Base-by-base conservation (phyloP, 2,329 filamentous ascomycete species). In the Botrytis elliptica region DNA sequence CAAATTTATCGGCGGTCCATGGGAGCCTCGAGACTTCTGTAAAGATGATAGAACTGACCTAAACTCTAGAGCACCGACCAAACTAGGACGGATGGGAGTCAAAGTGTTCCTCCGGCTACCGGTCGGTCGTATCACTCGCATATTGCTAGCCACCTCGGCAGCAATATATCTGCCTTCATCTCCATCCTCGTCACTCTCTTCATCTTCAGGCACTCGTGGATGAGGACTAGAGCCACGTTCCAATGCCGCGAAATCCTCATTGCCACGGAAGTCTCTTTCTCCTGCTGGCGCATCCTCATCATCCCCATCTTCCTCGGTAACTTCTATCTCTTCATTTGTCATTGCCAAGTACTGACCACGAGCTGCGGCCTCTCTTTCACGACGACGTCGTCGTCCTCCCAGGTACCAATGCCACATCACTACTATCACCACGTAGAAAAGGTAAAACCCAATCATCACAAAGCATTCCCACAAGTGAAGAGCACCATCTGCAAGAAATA, bases 31-130 rank as follows among this genome's bases (percentile, higher is more conserved):
- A 73, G 94, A 93, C 76, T 91, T 92, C 79, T 97, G 91, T 73
- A 99, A 84, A 4, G 94, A 94, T n/a, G 93, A 92, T 64, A 99
- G 85, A 4, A 97, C 92, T 3, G 95, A 95, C 78, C 95, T 89
- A 79, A 99, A 99, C 83, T 99, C 96, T 73, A 99, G 85, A 14
- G 93, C 96, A 62, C 96, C 96, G 5, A 99, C 92, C 65, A 99
- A 85, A 84, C 96, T 98, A 1, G 96, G 95, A 62, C 96, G 88
- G 75, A 99, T 98, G 0, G 94, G 92, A 10, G 91, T 95, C 75
- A 95, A 88, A 3, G 93, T 94, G 76, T 91, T 91, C 77, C 92
- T 89, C 76, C 90, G 88, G 63, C 87, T 87, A 65, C 89, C 86
- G 46, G 85, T 85, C 1, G 93, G 89, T 36, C 94, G 89, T 77